Base-by-base conservation (phyloP, 176 grass and related monocot genomes). In the Zoysia japonica region DNA sequence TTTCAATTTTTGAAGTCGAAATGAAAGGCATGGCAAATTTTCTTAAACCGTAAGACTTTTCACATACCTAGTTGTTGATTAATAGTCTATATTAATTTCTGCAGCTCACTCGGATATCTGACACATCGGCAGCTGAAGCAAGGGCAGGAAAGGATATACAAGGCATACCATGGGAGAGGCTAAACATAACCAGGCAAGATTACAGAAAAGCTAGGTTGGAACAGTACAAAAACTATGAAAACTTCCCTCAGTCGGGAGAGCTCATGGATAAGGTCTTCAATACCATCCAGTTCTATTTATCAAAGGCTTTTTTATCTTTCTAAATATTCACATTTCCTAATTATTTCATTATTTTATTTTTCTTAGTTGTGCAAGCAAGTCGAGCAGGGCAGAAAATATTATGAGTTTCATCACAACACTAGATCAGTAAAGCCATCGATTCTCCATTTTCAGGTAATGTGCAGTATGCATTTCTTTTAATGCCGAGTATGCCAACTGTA, bases 191-290 rank as follows among this genome's bases (percentile, higher is more conserved):
- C 11, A 92, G 89, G 78, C 17, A 85, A 39, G 79, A 83, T 68
- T 97, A 97, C 80, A 88, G 92, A 87, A 80, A 92, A 85, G 87
- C 87, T 65, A 84, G 95, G 68, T 56, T 92, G 80, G 87, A 94
- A 73, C 91, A 92, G 62, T 97, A 97, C 78, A 94, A 94, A 72
- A 97, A 97, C 78, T 97, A 97, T 50, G 95, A 97, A 79, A 90
- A 92, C 67, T 82, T 97, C 67, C 89, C 82, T 52, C 79, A 92
- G 61, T 92, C 95, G 1, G 82, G 92, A 67, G 85, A 90, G 55
- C 87, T 82, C 49, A 87, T 91, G 78, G 85, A 94, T 51, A 97
- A 92, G 92, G 95, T 88, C 68, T 84, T 67, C 17, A 71, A 39
- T 67, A 71, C 13, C 47, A 80, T 47, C n/a, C 38, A 19, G 38